Evolutionary conservation across 2,329 filamentous ascomycete species (phyloP), one percentile per base, ranked within the genome.

Genomic region (Phyllosticta citribraziliensis): DNA sequence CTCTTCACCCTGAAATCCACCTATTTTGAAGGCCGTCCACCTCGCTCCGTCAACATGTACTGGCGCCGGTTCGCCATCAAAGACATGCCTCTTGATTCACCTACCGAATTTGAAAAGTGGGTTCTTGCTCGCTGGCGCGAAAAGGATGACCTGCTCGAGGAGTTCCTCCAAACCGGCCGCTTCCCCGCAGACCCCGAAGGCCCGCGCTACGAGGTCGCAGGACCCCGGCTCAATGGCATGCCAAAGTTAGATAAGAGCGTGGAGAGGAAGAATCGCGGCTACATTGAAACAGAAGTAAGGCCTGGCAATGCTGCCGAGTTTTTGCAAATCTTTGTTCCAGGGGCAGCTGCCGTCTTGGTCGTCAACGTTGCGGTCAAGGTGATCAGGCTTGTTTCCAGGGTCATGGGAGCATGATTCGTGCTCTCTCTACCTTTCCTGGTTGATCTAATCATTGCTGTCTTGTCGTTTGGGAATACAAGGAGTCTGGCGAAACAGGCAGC

Each of bases 31-130:
- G 93, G 94, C 52, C 87, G 89, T 0, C 87, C 91, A 0, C 94
- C 94, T 5, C 96, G 91, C 72, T 96, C 90, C 2, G 91, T 97
- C 68, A 97, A 97, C 75, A 91, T 97, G 78, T 87, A 97, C 77
- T 99, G 93, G 92, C 86, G 94, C 58, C 86, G 92, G 20, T 97
- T 96, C 75, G 81, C 82, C 24, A 70, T 96, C 20, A 81, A 82
- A 17, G 86, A 91, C 55, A 93, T 99, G 25, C 94, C 94, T 0
- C 79, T 96, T 4, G 81, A 89, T 55, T 83, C 88, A 66, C 80
- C 82, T 8, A 81, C 88, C 35, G 77, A 80, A 25, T 97, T 99
- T 70, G 87, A 93, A 62, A 69, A 80, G 8, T 99, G 94, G 94
- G 77, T 97, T 24, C 81, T 87, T 54, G 82, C 87, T 50, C 83